These are phyloP conservation scores for Trichoderma asperellum DNA, from an alignment of 2,329 filamentous ascomycete genomes.

Conservation along the genomic window DNA sequence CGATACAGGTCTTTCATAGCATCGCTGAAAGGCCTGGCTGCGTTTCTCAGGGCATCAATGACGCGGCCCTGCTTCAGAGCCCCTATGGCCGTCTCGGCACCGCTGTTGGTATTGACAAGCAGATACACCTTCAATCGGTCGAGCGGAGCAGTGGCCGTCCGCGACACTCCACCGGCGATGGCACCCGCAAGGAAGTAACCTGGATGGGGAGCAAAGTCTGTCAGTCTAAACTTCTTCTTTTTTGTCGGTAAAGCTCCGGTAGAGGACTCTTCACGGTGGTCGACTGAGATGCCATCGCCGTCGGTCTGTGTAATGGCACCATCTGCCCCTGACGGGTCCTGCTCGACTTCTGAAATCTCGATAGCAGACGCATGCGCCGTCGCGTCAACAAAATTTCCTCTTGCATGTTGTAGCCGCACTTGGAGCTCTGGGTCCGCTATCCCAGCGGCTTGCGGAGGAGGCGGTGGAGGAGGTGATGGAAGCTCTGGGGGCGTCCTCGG, in stretches of 20 bases:
- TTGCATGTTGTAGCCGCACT: conserved; percentile 25
- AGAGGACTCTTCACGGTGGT: conserved; percentile 40
- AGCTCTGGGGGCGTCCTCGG: conserved; percentile 29
- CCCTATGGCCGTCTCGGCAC: conserved; percentile 58
- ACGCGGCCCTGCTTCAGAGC: conserved; percentile 73
- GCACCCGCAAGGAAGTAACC: conserved; percentile 98
- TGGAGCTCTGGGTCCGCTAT: conserved; percentile 17
- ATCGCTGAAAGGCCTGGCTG: conserved; percentile 69
- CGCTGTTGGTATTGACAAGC: conserved; percentile 76
- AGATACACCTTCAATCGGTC: conserved; percentile 97
- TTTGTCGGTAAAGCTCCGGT: conserved; percentile 42
- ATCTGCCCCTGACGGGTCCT: conserved; percentile 34
- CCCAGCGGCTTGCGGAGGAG: conserved; percentile 24
- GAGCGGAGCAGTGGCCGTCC: conserved; percentile 92
- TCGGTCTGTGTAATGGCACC: conserved; percentile 34
- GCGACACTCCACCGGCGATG: conserved; percentile 89
- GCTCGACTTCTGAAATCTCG: conserved; percentile 35
- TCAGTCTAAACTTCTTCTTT: conserved; percentile 59
- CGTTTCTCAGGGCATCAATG: conserved; percentile 65
- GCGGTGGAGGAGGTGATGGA: conserved; percentile 23
- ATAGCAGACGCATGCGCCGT: conserved; percentile 32
- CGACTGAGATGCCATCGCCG: conserved; percentile 44
- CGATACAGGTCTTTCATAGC: conserved; percentile 81
- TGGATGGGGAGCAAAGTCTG: conserved; percentile 77
- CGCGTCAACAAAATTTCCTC: conserved; percentile 30